Base-by-base conservation (phyloP, 1,139 yeast genomes). In the Candida glucosophila region DNA sequence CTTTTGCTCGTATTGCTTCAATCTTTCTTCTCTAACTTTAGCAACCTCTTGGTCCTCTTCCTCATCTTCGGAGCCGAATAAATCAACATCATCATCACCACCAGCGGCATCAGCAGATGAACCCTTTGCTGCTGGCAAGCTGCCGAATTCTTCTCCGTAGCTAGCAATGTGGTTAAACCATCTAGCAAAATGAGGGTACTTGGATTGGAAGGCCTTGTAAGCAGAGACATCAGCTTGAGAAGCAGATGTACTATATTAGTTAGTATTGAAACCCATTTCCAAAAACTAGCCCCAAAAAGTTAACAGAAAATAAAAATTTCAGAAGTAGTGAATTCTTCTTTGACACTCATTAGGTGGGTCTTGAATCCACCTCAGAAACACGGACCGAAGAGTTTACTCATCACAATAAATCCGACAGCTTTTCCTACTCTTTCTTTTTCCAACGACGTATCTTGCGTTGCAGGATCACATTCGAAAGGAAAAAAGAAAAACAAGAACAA, bases 141-240 rank as follows among this genome's bases (percentile, higher is more conserved):
- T 53, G 38, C 67, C 73, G 55, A 85, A 85, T 62, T 85, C 94
- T 48, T 73, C 85, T 47, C 86, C 71, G 76, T 76, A 80, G 35
- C 95, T 76, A 58, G 92, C 92, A 58, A 88, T 77, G 85, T 86
- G 96, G 79, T 82, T 82, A 75, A 80, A 85, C 96, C 96, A 90
- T 76, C 97, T 86, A 58, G 95, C 67, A 56, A 86, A 85, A 64
- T 82, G 78, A 63, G 97, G 95, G 82, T 65, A 88, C 65, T 83
- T 73, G 53, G 71, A 63, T 67, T 83, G 95, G 77, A 90, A 88
- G 62, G 95, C 90, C 74, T 83, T 77, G 92, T 76, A 80, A 59
- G 75, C 88, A 44, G 86, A 62, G 42, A 83, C 98, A 58, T 90
- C 97, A 57, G 95, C 96, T 70, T 85, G 95, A 48, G 97, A 69